Conservation (phyloP, 2,329 filamentous ascomycete species). For the Ophiostoma sp. region DNA sequence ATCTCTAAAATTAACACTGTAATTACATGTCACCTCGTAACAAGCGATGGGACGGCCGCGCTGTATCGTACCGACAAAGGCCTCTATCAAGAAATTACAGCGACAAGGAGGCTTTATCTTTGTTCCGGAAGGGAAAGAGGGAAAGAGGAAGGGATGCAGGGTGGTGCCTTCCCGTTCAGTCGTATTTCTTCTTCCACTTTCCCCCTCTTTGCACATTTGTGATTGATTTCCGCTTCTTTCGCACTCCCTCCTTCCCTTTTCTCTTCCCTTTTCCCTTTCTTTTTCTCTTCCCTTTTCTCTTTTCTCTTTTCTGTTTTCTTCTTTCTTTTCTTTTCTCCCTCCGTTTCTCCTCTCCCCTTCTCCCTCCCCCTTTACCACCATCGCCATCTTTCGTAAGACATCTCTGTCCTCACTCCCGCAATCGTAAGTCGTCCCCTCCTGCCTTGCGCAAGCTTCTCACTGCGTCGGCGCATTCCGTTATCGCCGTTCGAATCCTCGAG, state of each 20-base stretch:
- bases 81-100: not conserved
- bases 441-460: not conserved
- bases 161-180: constrained; percentile 10
- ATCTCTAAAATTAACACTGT: constrained; percentile 3
- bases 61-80: not conserved
- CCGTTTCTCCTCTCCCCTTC: not conserved
- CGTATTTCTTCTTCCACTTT: constrained; percentile 18
- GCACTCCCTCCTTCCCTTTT: constrained; percentile 9
- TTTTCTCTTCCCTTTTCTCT: not conserved
- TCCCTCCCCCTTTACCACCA: not conserved
- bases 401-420: not conserved
- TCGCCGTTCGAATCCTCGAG: not conserved
- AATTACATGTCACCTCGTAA: constrained; percentile 5
- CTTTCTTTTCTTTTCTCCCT: not conserved
- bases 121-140: not conserved
- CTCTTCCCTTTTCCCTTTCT: not conserved
- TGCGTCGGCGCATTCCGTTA: constrained; percentile 4
- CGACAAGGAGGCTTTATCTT: not conserved
- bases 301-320: not conserved
- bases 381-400: constrained; percentile 3
- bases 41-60: no score
- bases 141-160: constrained; percentile 6
- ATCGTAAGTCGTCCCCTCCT: constrained; percentile 7
- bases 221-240: constrained; percentile 7
- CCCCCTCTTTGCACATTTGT: constrained; percentile 16